These are phyloP conservation scores for Elsinoe fawcettii DNA, from an alignment of 2,329 filamentous ascomycete species.

Conservation along the genomic window DNA sequence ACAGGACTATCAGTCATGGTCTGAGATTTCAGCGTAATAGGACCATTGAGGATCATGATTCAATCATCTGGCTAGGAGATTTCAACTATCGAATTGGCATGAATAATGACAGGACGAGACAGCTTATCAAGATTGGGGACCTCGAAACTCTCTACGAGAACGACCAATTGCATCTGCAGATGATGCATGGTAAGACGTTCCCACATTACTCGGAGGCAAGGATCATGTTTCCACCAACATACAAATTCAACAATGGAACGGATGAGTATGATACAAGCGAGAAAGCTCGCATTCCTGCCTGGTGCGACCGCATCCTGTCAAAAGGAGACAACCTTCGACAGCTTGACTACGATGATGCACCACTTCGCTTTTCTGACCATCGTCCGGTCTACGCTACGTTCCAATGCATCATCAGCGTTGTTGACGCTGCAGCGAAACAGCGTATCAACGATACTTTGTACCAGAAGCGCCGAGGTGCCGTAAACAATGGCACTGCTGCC, in stretches of 20 bases:
- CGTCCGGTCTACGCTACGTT: slow-evolving; percentile 91
- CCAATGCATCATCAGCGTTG: slow-evolving; percentile 69
- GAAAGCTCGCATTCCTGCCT: slow-evolving; percentile 89
- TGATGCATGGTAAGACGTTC: slow-evolving; percentile 86
- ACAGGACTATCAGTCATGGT: slow-evolving; percentile 78
- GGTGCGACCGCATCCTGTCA: slow-evolving; percentile 88
- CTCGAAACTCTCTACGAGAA: slow-evolving; percentile 79
- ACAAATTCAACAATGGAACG: slow-evolving; percentile 85
- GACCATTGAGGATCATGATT: slow-evolving; percentile 83
- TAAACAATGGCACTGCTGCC: slow-evolving; percentile 56
- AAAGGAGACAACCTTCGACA: slow-evolving; percentile 80
- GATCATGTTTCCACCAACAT: slow-evolving; percentile 86
- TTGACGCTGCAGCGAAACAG: slow-evolving; percentile 68
- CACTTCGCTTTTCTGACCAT: slow-evolving; percentile 86
- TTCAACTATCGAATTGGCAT: slow-evolving; percentile 97
- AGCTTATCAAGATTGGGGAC: slow-evolving; percentile 63
- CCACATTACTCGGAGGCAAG: slow-evolving; percentile 84
- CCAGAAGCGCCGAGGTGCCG: slow-evolving; percentile 54
- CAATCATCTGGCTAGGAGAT: slow-evolving; percentile 90
- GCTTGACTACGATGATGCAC: slow-evolving; percentile 71
- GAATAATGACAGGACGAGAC: slow-evolving; percentile 66
- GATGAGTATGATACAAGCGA: slow-evolving; percentile 92
- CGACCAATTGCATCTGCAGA: slow-evolving; percentile 92
- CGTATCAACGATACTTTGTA: slow-evolving; percentile 69
- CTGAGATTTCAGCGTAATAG: slow-evolving; percentile 85